Percentiles rank a stretch among this genome's conserved stretches.
Evolutionary conservation across 2,329 filamentous ascomycete genomes (phyloP).

Genomic region (Pyricularia grisea): DNA sequence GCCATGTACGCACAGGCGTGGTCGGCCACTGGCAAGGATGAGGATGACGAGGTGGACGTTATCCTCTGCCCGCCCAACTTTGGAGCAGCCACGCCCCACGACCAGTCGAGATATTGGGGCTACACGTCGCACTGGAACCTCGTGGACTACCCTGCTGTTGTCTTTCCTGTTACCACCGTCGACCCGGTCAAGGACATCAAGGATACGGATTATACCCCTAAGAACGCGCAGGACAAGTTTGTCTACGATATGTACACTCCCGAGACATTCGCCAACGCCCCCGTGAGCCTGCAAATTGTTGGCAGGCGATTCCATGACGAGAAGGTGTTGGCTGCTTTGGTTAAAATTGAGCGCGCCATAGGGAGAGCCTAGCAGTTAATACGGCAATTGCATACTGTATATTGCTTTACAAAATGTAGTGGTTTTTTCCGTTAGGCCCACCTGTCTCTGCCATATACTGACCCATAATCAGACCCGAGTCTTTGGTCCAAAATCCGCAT

Average conservation of each 20-base stretch:
- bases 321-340: constrained; percentile 7
- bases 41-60: constrained; percentile 24
- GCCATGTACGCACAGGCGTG: constrained; percentile 22
- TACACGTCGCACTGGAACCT: constrained; percentile 63
- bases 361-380: neutral
- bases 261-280: constrained; percentile 36
- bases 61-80: constrained; percentile 25
- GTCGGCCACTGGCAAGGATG: constrained; percentile 9
- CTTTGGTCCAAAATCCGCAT: no score
- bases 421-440: no score
- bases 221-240: constrained; percentile 13
- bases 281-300: constrained; percentile 43
- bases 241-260: constrained; percentile 23
- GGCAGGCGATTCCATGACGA: constrained; percentile 44
- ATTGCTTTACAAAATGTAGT: neutral
- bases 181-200: constrained; percentile 17
- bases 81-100: constrained; percentile 25
- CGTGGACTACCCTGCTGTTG: constrained; percentile 53
- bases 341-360: constrained; percentile 2
- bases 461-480: no score
- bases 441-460: no score
- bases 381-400: neutral
- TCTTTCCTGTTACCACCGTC: constrained; percentile 44
- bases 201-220: constrained; percentile 10
- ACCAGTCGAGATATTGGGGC: constrained; percentile 42